A percentile compares a stretch with the other conserved stretches of the same genome.
Evolutionary conservation across 768 basidiomycete genomes (phyloP).

Genomic region (Suillus brevipes): DNA sequence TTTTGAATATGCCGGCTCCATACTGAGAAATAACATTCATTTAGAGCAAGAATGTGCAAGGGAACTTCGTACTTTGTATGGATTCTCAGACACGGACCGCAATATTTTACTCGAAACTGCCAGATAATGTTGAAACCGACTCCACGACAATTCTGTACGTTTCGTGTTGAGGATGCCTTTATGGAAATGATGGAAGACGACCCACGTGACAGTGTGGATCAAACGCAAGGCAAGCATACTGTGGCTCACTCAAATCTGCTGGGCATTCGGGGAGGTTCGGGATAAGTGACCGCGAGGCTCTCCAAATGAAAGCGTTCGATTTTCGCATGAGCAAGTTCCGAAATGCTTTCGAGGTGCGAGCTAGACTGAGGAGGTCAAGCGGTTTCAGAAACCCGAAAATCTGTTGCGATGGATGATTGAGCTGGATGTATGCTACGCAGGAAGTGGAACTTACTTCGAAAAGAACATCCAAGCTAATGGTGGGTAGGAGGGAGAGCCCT

Average conservation of each 20-base stretch:
- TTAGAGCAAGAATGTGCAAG: conserved; percentile 16
- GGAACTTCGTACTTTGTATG: conserved; percentile 20
- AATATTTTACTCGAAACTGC: conserved; percentile 33
- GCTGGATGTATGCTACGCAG: background rate
- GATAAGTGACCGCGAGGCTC: conserved; percentile 36
- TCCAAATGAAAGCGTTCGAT: conserved; percentile 33
- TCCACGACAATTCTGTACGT: conserved; percentile 24
- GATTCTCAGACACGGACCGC: conserved; percentile 24
- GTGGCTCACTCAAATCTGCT: conserved; percentile 47
- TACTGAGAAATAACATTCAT: background rate
- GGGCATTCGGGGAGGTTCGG: conserved; percentile 46
- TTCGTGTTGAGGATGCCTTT: conserved; percentile 2
- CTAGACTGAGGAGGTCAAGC: conserved; percentile 45
- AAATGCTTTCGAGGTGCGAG: conserved; percentile 43
- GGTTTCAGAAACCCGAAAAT: conserved; percentile 46
- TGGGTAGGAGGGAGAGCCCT: conserved; percentile 33
- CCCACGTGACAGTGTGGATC: conserved; percentile 39
- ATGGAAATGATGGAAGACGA: background rate
- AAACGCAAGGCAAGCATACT: conserved; percentile 50
- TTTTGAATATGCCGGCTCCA: conserved; percentile 1
- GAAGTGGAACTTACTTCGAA: conserved; percentile 22
- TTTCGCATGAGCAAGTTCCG: conserved; percentile 39
- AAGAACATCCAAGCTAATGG: conserved; percentile 32
- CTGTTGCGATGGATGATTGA: conserved; percentile 23
- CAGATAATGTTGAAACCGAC: conserved; percentile 30